Evolutionary conservation across 208 protist species (phyloP).

Genomic region (Acanthamoeba triangularis): DNA sequence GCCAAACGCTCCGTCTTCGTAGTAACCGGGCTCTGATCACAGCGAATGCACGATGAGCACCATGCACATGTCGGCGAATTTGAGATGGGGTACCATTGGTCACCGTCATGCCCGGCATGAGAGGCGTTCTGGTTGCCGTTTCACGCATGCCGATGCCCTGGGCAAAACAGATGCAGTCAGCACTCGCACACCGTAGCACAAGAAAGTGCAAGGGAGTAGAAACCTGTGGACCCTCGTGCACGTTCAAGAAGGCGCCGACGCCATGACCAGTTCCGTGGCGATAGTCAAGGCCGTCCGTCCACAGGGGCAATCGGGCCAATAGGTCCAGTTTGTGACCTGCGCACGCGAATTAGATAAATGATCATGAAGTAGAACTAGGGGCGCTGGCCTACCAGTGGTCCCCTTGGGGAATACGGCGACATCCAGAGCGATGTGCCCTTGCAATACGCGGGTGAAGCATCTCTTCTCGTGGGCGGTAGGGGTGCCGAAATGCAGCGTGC

Average conservation of each 20-base stretch:
- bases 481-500: constrained; percentile 96
- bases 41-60: constrained; percentile 17
- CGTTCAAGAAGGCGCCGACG: constrained; percentile 97
- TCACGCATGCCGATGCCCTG: constrained; percentile 78
- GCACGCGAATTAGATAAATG: background rate
- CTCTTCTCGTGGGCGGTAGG: constrained; percentile 89
- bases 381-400: constrained; percentile 78
- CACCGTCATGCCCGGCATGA: constrained; percentile 86
- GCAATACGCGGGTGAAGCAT: constrained; percentile 97
- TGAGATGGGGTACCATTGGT: constrained; percentile 80
- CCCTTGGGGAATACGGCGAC: constrained; percentile 94
- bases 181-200: background rate
- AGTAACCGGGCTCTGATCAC: constrained; percentile 96
- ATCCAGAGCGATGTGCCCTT: constrained; percentile 96
- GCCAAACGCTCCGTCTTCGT: constrained; percentile 97
- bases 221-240: constrained; percentile 95
- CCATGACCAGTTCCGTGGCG: constrained; percentile 98
- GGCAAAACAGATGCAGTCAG: background rate
- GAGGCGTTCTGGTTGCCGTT: background rate
- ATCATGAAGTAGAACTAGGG: background rate
- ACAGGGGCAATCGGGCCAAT: constrained; percentile 94
- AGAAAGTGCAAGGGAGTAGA: background rate
- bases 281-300: constrained; percentile 97
- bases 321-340: constrained; percentile 93
- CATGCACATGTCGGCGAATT: background rate